Conservation (phyloP, 2,329 filamentous ascomycete species). For the Aspergillus tubingensis region DNA sequence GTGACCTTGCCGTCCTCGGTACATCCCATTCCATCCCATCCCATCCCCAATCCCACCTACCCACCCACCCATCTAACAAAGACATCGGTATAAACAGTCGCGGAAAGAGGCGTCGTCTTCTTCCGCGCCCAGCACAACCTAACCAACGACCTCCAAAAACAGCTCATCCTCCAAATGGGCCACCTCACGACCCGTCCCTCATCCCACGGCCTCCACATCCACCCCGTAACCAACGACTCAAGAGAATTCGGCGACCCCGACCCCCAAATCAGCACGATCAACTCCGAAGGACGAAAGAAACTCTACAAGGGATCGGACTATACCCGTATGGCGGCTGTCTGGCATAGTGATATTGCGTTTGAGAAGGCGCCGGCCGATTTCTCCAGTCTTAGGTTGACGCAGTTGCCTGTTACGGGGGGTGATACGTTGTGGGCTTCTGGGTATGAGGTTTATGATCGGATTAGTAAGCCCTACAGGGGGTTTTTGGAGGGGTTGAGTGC, state of each 20-base stretch:
- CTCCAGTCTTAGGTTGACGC: constrained; percentile 58
- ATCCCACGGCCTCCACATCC: constrained; percentile 61
- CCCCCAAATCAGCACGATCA: constrained; percentile 65
- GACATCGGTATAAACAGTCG: too few relatives aligned
- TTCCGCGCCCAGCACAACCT: constrained; percentile 66
- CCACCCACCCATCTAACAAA: too few relatives aligned
- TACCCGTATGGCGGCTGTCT: constrained; percentile 41
- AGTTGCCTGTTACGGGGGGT: constrained; percentile 59
- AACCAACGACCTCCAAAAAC: constrained; percentile 65
- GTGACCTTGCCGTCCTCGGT: constrained; percentile 69
- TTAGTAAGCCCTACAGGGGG: constrained; percentile 57
- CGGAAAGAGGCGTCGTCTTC: constrained; percentile 69
- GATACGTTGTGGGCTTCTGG: constrained; percentile 17
- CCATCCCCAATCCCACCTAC: neutral
- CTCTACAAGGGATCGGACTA: constrained; percentile 29
- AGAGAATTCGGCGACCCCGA: constrained; percentile 59
- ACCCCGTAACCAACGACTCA: constrained; percentile 59
- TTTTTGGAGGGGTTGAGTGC: constrained; percentile 63
- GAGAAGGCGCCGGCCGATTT: constrained; percentile 67
- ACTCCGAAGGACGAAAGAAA: constrained; percentile 57
- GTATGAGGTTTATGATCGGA: constrained; percentile 61
- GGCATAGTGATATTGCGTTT: constrained; percentile 66
- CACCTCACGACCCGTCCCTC: constrained; percentile 60
- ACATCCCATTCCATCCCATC: constrained; percentile 27
- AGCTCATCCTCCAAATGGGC: constrained; percentile 62